Evolutionary conservation across 2,329 filamentous ascomycete genomes (phyloP).

Genomic region (Amesomyces nigricolor): DNA sequence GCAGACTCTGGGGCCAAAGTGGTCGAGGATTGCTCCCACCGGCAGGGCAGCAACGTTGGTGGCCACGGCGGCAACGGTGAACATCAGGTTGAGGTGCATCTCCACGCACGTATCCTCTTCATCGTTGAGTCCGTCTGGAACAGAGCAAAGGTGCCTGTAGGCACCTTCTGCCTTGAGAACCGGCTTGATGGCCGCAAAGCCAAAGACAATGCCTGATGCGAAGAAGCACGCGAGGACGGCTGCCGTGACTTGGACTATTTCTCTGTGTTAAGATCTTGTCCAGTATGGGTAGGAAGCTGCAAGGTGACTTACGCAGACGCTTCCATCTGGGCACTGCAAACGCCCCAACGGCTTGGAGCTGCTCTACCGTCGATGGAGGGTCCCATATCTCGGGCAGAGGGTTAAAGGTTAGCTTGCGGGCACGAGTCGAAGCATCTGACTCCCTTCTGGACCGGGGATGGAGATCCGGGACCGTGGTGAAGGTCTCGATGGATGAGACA

Average conservation of each 20-base stretch:
- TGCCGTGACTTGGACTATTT: conserved; percentile 35
- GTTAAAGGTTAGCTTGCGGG: conserved; percentile 49
- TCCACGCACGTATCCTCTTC: conserved; percentile 44
- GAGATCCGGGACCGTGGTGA: conserved; percentile 38
- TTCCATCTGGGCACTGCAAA: conserved; percentile 53
- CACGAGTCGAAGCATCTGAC: conserved; percentile 44
- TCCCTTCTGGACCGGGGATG: conserved; percentile 35
- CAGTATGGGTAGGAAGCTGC: background rate
- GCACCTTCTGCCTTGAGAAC: conserved; percentile 68
- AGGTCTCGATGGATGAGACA: conserved; percentile 49
- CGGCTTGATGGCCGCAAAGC: conserved; percentile 79
- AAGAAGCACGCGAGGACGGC: conserved; percentile 43
- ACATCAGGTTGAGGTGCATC: conserved; percentile 79
- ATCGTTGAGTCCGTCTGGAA: conserved; percentile 19
- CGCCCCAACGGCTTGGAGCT: conserved; percentile 44
- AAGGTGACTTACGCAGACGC: conserved; percentile 40
- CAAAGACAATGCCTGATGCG: conserved; percentile 74
- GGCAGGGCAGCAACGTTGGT: conserved; percentile 85
- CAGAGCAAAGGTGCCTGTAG: conserved; percentile 58
- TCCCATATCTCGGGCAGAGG: conserved; percentile 50
- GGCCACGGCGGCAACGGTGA: conserved; percentile 79
- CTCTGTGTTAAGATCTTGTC: conserved; percentile 2
- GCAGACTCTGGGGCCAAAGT: conserved; percentile 71
- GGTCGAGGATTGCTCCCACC: conserved; percentile 78
- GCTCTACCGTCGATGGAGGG: conserved; percentile 37